A percentile compares a stretch with the other conserved stretches of the same genome.
Conservation (phyloP, 164 flowering plant genomes). For the Chimonanthus praecox region DNA sequence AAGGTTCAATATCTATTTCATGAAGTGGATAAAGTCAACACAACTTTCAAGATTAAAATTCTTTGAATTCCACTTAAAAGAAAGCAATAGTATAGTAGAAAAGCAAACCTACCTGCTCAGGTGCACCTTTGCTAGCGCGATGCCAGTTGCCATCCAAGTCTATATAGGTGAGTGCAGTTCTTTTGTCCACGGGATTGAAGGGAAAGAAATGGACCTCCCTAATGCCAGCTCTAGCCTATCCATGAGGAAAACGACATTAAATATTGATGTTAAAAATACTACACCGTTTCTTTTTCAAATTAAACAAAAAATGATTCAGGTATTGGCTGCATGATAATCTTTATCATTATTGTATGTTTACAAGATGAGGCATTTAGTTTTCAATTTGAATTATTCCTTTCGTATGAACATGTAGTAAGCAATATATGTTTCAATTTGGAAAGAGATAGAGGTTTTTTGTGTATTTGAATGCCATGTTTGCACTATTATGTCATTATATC, state of each 20-base stretch:
- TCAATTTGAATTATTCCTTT: too few species aligned
- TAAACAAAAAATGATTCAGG: background rate
- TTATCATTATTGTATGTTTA: background rate
- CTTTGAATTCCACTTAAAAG: background rate
- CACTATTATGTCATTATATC: background rate
- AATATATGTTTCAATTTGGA: too few species aligned
- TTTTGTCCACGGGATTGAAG: conserved; percentile 37
- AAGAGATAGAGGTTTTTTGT: background rate
- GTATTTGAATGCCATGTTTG: background rate
- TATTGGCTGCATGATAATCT: background rate
- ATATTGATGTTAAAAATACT: background rate
- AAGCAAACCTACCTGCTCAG: conserved; percentile 23
- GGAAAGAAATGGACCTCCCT: conserved; percentile 35
- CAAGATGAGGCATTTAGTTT: background rate
- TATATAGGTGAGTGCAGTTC: conserved; percentile 37
- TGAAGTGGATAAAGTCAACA: background rate
- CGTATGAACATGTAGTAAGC: background rate
- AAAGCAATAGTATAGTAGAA: background rate
- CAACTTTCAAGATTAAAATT: background rate
- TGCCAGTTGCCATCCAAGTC: conserved; percentile 33
- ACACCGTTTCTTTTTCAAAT: background rate
- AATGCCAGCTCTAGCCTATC: conserved; percentile 33
- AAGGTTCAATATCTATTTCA: conserved; percentile 23
- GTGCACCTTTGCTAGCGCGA: conserved; percentile 40
- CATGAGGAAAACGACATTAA: background rate